Evolutionary conservation across 2,329 filamentous ascomycete species (phyloP).

Genomic region (Talaromyces piceae): DNA sequence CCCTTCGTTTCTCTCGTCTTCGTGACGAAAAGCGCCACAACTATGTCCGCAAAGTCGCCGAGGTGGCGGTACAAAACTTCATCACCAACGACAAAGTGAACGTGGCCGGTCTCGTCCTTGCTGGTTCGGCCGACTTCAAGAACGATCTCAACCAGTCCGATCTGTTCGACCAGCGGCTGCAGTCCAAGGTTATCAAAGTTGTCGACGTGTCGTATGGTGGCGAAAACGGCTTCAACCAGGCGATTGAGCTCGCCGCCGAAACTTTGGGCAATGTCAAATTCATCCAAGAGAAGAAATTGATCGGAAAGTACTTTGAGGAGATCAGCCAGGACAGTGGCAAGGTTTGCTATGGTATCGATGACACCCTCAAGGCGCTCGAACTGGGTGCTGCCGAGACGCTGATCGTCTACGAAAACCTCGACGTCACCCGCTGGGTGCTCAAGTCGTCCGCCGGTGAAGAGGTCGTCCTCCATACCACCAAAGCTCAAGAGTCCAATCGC

Average conservation of each 20-base stretch:
- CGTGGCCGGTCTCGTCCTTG: slow-evolving; percentile 88
- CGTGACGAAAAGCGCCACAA: slow-evolving; percentile 99
- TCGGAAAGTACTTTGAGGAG: slow-evolving; percentile 97
- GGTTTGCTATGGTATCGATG: slow-evolving; percentile 96
- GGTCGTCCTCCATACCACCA: slow-evolving; percentile 77
- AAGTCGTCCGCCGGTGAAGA: slow-evolving; percentile 70
- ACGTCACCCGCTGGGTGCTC: slow-evolving; percentile 84
- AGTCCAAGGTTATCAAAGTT: slow-evolving; percentile 96
- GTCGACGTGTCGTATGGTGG: slow-evolving; percentile 98
- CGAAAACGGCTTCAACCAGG: slow-evolving; percentile 99
- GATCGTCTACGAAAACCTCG: slow-evolving; percentile 96
- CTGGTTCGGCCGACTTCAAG: slow-evolving; percentile 98
- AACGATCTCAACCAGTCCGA: slow-evolving; percentile 97
- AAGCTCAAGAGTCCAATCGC: slow-evolving; percentile 72
- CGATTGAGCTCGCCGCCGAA: slow-evolving; percentile 90
- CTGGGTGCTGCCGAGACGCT: slow-evolving; percentile 89
- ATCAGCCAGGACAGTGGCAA: slow-evolving; percentile 96
- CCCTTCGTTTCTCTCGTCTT: slow-evolving; percentile 97
- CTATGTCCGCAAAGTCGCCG: slow-evolving; percentile 97
- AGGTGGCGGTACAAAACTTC: slow-evolving; percentile 97
- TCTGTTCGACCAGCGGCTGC: slow-evolving; percentile 87
- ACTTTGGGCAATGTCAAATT: slow-evolving; percentile 99
- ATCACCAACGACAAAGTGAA: slow-evolving; percentile 99
- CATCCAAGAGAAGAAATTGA: slow-evolving; percentile 99
- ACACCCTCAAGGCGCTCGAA: slow-evolving; percentile 93